Base-by-base conservation (phyloP, 1,139 yeast species). In the Zhuliangozyma blackwelliae region DNA sequence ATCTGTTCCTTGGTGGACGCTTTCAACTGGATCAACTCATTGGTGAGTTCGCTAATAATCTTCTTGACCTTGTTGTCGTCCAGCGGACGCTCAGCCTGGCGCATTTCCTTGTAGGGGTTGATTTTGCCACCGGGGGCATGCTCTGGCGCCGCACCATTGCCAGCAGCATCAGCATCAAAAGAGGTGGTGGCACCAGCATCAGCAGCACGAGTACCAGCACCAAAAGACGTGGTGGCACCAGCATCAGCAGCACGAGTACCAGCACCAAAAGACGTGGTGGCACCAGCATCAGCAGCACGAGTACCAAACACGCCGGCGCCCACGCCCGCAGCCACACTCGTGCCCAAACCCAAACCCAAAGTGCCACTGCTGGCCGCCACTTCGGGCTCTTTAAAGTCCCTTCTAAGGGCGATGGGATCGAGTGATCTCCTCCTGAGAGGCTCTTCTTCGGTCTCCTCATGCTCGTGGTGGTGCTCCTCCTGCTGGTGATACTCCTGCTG, bases 1-100 rank as follows among this genome's bases (percentile, higher is more conserved):
- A 79, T 77, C 46, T 77, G 79, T 5, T 58, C 55, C 39, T 65
- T 69, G 7, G 84, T 70, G 6, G 75, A 61, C 8, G 59, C 40
- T 45, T 66, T 75, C 47, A 79, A 59, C 21, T 61, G 59, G 27
- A 60, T 62, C 37, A 79, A 57, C 44, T 79, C 82, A 21, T 52
- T 51, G 16, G 77, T 73, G 35, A 78, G 57, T 33, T 68, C 68
- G n/a, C 52, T 50, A 21, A 74, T 63, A 22, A 67, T 47, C 33
- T 54, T 53, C 44, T 65, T 68, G 12, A 64, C 63, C 35, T 56
- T 39, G 16, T 29, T 31, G 36, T 25, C 26, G 26, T 29, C 29
- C 22, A 21, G 22, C 7, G 22, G 22, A 21, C 11, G 20, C 32
- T 28, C 30, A 10, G 8, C 10, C n/a, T 9, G 11, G 54, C 16